Evolutionary conservation across 2,329 filamentous ascomycete genomes (phyloP), one percentile per base, ranked within the genome.

Genomic region (Diatrype stigma): DNA sequence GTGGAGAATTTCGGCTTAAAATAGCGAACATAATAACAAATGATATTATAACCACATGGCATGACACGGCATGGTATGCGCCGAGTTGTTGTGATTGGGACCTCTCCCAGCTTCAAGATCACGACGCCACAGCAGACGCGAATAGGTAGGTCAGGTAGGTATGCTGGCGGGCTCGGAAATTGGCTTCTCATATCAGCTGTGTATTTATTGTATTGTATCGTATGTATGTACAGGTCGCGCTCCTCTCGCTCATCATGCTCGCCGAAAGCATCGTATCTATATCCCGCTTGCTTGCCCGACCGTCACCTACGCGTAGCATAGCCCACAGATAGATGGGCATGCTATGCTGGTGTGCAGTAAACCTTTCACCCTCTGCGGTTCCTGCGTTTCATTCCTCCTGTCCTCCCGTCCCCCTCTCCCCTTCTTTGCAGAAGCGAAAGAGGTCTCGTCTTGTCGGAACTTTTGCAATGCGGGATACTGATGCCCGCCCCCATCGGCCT

Each of bases 161-260:
- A n/a, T n/a, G n/a, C n/a, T 7, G 30, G 30, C 30, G 30, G 16
- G 59, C 62, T 61, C 53, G 32, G 54, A 54, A 53, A 56, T 50
- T 51, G 26, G 10, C 10, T 30, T 10, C 26, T 30, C 26, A 30
- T 30, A 10, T 30, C 26, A 38, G 53, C 45, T 54, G 45, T 16
- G 34, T 37, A n/a, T n/a, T n/a, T n/a, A n/a, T n/a, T n/a, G n/a
- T n/a, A n/a, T n/a, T n/a, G n/a, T n/a, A n/a, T n/a, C n/a, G n/a
- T n/a, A n/a, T n/a, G n/a, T 64, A 65, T 64, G 53, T 66, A 65
- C 61, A 64, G 51, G 52, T 55, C 50, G 56, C n/a, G n/a, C n/a
- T 51, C 57, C 53, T 50, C 51, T 6, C 34, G n/a, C n/a, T 12
- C 6, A 7, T 12, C 34, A 51, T 54, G 53, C 48, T 45, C 49